These are phyloP conservation scores for Piper longum DNA, from an alignment of 164 flowering plant species.

Conservation along the genomic window DNA sequence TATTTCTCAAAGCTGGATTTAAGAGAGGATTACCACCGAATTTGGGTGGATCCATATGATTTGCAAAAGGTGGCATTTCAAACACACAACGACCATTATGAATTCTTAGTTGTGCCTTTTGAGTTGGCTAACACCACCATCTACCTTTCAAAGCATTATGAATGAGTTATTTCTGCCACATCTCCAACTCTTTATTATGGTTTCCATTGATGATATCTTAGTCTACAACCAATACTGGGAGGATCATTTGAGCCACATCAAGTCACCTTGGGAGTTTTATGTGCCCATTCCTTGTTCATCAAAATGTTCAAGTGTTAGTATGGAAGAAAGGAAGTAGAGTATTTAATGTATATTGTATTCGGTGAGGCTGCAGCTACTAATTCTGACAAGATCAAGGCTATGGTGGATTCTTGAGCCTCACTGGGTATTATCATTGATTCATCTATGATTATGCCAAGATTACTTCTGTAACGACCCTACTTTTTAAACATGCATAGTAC, in stretches of 20 bases:
- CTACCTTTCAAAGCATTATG: constrained; percentile 5
- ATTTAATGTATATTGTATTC: no score
- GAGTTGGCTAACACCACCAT: constrained; percentile 3
- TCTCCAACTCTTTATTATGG: background rate
- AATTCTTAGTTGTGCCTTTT: constrained; percentile 3
- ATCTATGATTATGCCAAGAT: no score
- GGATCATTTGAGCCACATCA: constrained; percentile 1
- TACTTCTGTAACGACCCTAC: no score
- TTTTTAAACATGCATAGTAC: no score
- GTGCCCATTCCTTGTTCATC: no score
- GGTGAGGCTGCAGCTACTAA: no score
- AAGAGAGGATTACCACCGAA: constrained; percentile 7
- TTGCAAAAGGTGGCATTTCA: constrained; percentile 1
- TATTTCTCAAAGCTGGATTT: constrained; percentile 4
- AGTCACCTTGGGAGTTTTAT: no score
- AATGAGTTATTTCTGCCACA: background rate
- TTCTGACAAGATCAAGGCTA: no score
- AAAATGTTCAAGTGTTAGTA: no score
- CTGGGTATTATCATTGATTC: no score
- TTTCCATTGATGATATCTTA: constrained; percentile 2
- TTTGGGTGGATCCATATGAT: background rate
- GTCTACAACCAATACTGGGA: background rate
- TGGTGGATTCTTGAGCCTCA: no score
- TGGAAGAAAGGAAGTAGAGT: no score
- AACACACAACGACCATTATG: constrained; percentile 3